A percentile compares a stretch with the other conserved stretches of the same genome.
Evolutionary conservation across 2,329 filamentous ascomycete genomes (phyloP).

Genomic region (Parastagonospora nodorum): DNA sequence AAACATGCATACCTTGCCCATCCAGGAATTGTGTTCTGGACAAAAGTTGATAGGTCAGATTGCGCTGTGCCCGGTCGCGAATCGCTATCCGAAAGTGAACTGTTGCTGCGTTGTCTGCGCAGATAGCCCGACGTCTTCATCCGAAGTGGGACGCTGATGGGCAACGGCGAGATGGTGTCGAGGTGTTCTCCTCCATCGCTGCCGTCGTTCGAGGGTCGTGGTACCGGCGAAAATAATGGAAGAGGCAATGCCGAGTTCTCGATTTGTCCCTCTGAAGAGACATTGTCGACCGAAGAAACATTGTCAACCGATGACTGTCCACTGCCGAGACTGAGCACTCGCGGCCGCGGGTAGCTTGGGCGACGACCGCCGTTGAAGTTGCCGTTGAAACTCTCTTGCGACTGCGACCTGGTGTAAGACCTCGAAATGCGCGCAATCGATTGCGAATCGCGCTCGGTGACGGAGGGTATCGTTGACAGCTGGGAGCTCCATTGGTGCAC

Average conservation of each 20-base stretch:
- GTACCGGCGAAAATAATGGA: slow-evolving; percentile 41
- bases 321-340: slow-evolving; percentile 42
- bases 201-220: slow-evolving; percentile 7
- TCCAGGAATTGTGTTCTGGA: slow-evolving; percentile 43
- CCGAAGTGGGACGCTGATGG: slow-evolving; percentile 43
- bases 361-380: slow-evolving; percentile 25
- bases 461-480: slow-evolving; percentile 46
- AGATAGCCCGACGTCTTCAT: slow-evolving; percentile 47
- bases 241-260: slow-evolving; percentile 42
- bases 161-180: slow-evolving; percentile 47
- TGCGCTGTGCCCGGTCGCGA: slow-evolving; percentile 44
- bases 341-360: slow-evolving; percentile 27
- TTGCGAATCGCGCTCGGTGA: slow-evolving; percentile 44
- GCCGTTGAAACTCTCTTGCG: slow-evolving; percentile 35
- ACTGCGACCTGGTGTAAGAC: slow-evolving; percentile 39
- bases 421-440: slow-evolving; percentile 39
- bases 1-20: slow-evolving; percentile 41
- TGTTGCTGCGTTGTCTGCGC: slow-evolving; percentile 39
- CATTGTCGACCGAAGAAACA: slow-evolving; percentile 42
- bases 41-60: slow-evolving; percentile 41
- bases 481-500: slow-evolving; percentile 48
- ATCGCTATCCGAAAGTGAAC: slow-evolving; percentile 36
- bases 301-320: slow-evolving; percentile 41
- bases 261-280: slow-evolving; percentile 30
- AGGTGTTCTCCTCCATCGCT: slow-evolving; percentile 42